These are phyloP conservation scores for Helichrysum umbraculigerum DNA, from an alignment of 129 eudicot genomes.

Conservation along the genomic window DNA sequence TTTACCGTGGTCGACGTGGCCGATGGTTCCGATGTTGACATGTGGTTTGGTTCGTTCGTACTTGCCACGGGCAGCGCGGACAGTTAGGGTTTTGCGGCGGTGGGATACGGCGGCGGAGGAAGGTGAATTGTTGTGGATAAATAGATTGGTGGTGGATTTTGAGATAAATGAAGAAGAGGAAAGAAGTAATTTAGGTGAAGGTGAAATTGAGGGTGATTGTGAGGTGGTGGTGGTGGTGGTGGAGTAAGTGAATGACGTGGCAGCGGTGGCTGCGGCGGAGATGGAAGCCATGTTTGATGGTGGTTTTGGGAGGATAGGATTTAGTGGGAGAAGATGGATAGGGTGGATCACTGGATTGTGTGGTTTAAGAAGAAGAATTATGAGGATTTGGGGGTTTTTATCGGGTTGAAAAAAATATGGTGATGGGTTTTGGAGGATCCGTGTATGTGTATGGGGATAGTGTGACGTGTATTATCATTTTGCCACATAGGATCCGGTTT, in stretches of 20 bases:
- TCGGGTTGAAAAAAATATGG: constrained; percentile 1
- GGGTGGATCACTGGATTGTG: constrained; percentile 8
- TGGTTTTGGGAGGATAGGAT: constrained; percentile 27
- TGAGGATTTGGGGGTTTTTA: constrained; percentile 26
- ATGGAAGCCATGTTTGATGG: constrained; percentile 36
- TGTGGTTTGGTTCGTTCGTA: constrained; percentile 88
- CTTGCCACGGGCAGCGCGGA: constrained; percentile 81
- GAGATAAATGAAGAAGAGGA: constrained; percentile 44
- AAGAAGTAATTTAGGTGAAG: constrained; percentile 39
- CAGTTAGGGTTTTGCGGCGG: constrained; percentile 48
- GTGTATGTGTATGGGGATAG: background rate
- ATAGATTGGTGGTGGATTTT: constrained; percentile 41
- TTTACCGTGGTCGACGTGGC: constrained; percentile 94
- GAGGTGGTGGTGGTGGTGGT: constrained; percentile 22
- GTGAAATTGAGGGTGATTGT: constrained; percentile 20
- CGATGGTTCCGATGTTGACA: constrained; percentile 86
- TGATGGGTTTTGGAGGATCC: background rate
- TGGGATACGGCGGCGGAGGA: constrained; percentile 29
- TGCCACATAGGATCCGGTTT: background rate
- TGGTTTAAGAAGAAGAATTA: background rate
- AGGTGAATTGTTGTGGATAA: constrained; percentile 32
- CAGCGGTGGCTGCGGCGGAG: constrained; percentile 46
- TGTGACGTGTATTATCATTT: background rate
- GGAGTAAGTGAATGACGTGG: constrained; percentile 26
- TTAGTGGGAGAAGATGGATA: constrained; percentile 25